phyloP scores from a whole-genome alignment of 2,329 filamentous ascomycete genomes.

The Thermochaetoides dissita region DNA sequence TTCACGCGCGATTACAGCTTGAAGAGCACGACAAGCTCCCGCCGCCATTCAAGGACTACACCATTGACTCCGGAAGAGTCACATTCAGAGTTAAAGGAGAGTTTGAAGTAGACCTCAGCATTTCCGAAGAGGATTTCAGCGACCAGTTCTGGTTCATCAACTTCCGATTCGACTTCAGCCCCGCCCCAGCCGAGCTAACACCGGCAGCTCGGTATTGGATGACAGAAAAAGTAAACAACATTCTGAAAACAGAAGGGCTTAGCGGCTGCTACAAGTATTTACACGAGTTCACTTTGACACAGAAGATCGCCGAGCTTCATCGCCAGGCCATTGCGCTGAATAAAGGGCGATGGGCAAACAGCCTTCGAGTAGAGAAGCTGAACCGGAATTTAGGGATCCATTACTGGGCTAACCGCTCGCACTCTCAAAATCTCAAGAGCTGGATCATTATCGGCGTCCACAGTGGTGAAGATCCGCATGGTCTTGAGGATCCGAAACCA shows the following conservation, averaged over 20 bases:
- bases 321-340: constrained; percentile 61
- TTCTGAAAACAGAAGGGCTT: constrained; percentile 57
- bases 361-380: constrained; percentile 62
- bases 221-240: constrained; percentile 58
- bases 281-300: constrained; percentile 76
- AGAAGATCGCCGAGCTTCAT: constrained; percentile 73
- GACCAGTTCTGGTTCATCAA: constrained; percentile 93
- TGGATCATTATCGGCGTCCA: constrained; percentile 82
- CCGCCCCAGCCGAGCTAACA: constrained; percentile 47
- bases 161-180: constrained; percentile 69
- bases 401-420: constrained; percentile 61
- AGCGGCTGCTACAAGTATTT: constrained; percentile 71
- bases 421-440: constrained; percentile 47
- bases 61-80: constrained; percentile 70
- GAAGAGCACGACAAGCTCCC: constrained; percentile 69
- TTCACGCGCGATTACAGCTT: constrained; percentile 71
- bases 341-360: constrained; percentile 61
- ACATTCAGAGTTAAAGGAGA: constrained; percentile 74
- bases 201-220: constrained; percentile 51
- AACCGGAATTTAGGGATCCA: constrained; percentile 75
- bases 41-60: constrained; percentile 60
- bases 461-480: constrained; percentile 36
- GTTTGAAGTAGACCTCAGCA: constrained; percentile 85
- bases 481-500: constrained; percentile 26
- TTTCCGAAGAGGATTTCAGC: constrained; percentile 69